Percentiles rank a stretch among this genome's conserved stretches.
Evolutionary conservation across 176 grass and related monocot genomes (phyloP).

Genomic region (Cocos nucifera): DNA sequence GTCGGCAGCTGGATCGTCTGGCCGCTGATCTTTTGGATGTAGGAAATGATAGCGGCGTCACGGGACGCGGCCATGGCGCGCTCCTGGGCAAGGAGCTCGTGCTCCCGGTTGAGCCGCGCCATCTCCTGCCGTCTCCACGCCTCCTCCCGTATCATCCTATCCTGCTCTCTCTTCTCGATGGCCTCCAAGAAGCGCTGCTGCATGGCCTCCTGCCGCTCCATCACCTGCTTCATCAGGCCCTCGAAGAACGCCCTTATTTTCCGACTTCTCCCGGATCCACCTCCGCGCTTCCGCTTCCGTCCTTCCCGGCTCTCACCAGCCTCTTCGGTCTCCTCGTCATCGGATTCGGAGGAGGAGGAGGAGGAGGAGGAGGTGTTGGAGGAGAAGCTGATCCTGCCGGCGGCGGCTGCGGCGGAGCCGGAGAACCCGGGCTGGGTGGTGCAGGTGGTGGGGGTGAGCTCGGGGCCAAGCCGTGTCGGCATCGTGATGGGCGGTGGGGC

Average conservation of each 20-base stretch:
- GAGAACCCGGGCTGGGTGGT: neutral
- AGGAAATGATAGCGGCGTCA: slow-evolving; percentile 34
- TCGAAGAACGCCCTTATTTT: slow-evolving; percentile 64
- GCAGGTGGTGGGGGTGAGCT: too few relatives aligned
- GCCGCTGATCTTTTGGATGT: neutral
- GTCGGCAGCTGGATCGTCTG: slow-evolving; percentile 5
- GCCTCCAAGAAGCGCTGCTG: slow-evolving; percentile 49
- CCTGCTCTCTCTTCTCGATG: slow-evolving; percentile 55
- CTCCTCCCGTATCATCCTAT: slow-evolving; percentile 62
- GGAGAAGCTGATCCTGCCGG: slow-evolving; percentile 35
- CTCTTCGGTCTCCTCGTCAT: slow-evolving; percentile 40
- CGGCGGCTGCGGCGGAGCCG: neutral
- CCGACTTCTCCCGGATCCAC: neutral
- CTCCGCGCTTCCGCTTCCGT: slow-evolving; percentile 38
- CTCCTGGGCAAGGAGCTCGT: slow-evolving; percentile 51
- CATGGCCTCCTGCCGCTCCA: slow-evolving; percentile 71
- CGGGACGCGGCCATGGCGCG: slow-evolving; percentile 48
- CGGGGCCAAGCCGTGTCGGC: too few relatives aligned
- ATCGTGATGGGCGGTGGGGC: slow-evolving; percentile 4
- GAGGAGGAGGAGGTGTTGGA: slow-evolving; percentile 23
- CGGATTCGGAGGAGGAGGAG: slow-evolving; percentile 17
- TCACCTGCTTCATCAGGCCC: slow-evolving; percentile 49
- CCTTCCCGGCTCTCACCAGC: slow-evolving; percentile 20
- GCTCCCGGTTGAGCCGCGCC: slow-evolving; percentile 47
- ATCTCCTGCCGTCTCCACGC: slow-evolving; percentile 60